phyloP scores from a whole-genome alignment of 2,329 filamentous ascomycete genomes.

The Cryphonectria carpinicola region DNA sequence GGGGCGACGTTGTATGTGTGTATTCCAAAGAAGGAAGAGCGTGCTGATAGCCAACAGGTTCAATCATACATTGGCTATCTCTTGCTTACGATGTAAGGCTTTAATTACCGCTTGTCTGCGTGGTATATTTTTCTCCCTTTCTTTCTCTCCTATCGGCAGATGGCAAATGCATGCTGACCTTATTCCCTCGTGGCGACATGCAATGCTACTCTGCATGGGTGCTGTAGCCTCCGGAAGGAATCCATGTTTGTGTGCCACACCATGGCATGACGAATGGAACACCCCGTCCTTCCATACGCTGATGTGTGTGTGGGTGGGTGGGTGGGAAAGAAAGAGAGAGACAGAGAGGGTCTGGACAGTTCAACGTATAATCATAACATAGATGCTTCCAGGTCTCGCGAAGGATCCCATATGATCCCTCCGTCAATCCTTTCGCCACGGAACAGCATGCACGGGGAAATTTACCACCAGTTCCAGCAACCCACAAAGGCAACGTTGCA shows the following conservation, averaged over 20 bases:
- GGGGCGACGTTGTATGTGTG: background rate
- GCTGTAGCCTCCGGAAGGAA: background rate
- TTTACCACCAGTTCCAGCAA: too few relatives aligned
- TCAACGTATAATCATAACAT: background rate
- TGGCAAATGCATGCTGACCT: background rate
- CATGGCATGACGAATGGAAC: background rate
- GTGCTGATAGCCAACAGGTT: background rate
- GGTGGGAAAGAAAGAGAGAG: fast-evolving
- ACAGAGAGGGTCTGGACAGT: background rate
- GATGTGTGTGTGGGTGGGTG: background rate
- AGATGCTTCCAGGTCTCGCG: background rate
- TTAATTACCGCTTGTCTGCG: background rate
- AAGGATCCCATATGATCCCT: background rate
- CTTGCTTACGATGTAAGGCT: background rate
- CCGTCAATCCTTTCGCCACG: too few relatives aligned
- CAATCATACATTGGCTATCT: background rate
- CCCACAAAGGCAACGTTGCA: background rate
- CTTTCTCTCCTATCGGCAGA: background rate
- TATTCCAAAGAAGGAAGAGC: background rate
- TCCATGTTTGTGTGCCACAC: background rate
- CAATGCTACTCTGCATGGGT: background rate
- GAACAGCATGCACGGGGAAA: background rate
- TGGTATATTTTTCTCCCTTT: background rate
- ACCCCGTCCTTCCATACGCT: background rate
- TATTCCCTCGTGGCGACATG: background rate